Evolutionary conservation across 805 yeast species (phyloP).

Genomic region (Cyberlindnera nakhonratchasimensis): DNA sequence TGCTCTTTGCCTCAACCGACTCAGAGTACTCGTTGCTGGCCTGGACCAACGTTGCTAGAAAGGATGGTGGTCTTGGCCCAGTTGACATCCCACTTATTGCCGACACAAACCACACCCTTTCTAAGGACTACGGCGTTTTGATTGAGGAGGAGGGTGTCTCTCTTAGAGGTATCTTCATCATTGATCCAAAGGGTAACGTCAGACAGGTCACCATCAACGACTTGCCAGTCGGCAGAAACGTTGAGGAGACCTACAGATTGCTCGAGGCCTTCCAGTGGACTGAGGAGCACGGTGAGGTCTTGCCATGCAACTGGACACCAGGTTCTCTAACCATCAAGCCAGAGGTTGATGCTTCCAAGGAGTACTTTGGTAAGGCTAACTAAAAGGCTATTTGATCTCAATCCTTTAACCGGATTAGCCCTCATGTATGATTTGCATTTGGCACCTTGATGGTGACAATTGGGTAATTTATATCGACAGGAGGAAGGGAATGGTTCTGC

Average conservation of each 20-base stretch:
- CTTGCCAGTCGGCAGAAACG: conserved; percentile 98
- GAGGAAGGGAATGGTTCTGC: too few relatives aligned
- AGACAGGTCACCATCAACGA: conserved; percentile 98
- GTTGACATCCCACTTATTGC: conserved; percentile 92
- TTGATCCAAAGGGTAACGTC: conserved; percentile 91
- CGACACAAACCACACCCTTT: conserved; percentile 93
- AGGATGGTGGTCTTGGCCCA: conserved; percentile 98
- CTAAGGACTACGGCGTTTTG: conserved; percentile 96
- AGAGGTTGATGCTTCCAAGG: conserved; percentile 72
- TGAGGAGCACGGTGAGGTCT: conserved; percentile 98
- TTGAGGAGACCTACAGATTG: conserved; percentile 95
- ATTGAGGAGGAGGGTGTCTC: conserved; percentile 96
- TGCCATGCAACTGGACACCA: conserved; percentile 99
- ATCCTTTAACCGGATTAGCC: too few relatives aligned
- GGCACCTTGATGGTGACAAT: conserved; percentile 7
- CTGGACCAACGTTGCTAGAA: conserved; percentile 95
- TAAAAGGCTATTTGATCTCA: neutral
- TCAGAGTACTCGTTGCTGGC: conserved; percentile 96
- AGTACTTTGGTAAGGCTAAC: conserved; percentile 68
- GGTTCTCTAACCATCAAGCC: conserved; percentile 93
- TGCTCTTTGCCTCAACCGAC: conserved; percentile 96
- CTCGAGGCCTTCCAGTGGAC: conserved; percentile 99
- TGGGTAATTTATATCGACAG: too few relatives aligned
- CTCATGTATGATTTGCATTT: too few relatives aligned
- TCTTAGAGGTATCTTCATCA: conserved; percentile 96